phyloP scores from a whole-genome alignment of 805 yeast species.

The Wickerhamomyces canadensis region DNA sequence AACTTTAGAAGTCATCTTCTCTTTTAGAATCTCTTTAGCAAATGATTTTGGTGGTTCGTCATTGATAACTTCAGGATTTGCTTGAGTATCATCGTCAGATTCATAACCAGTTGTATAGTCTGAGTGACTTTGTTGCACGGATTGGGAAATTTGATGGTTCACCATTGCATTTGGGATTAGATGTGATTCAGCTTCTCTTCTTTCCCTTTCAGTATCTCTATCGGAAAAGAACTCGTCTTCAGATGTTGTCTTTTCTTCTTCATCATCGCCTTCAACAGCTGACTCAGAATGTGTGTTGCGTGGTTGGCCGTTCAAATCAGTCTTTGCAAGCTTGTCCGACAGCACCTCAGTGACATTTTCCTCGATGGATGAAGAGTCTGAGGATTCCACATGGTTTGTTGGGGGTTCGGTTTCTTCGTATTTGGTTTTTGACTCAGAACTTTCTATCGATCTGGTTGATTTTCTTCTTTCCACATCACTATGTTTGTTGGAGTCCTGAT shows the following conservation, averaged over 20 bases:
- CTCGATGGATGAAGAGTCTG: conserved; percentile 1
- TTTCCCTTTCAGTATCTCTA: conserved; percentile 19
- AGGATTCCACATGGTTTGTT: too few relatives aligned
- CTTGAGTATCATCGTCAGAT: conserved; percentile 53
- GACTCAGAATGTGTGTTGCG: conserved; percentile 17
- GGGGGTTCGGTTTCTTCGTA: conserved; percentile 8
- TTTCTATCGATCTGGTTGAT: too few relatives aligned
- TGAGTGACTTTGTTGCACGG: conserved; percentile 16
- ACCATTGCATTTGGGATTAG: conserved; percentile 6
- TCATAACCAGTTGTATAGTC: conserved; percentile 56
- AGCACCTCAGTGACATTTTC: conserved; percentile 10
- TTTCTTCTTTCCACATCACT: too few relatives aligned
- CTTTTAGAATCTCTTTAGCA: not conserved
- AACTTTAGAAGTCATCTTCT: not conserved
- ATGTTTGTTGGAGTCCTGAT: too few relatives aligned
- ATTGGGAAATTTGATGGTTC: not conserved
- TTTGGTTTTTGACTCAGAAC: not conserved
- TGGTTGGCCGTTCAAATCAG: conserved; percentile 9
- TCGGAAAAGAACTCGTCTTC: conserved; percentile 21
- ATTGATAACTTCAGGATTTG: not conserved
- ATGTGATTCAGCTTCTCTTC: conserved; percentile 7
- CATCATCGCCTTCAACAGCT: conserved; percentile 27
- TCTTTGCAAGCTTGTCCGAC: conserved; percentile 13
- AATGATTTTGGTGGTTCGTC: conserved; percentile 1
- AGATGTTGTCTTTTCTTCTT: conserved; percentile 21